Conservation (phyloP, 352 stramenopile genomes). For the Pythium aphanidermatum region DNA sequence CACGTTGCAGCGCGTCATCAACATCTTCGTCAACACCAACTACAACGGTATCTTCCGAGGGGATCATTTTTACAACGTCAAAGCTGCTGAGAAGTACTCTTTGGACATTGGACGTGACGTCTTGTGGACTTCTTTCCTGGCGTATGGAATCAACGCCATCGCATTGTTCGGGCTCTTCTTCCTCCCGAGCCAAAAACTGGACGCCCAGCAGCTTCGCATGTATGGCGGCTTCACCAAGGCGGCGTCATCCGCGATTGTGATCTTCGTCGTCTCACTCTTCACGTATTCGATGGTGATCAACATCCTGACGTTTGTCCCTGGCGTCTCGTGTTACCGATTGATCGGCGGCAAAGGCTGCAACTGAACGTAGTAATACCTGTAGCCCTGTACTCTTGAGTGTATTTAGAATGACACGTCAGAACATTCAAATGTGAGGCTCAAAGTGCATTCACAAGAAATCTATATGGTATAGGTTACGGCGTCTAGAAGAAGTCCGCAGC, state of each 20-base stretch:
- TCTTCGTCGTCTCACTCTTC: constrained; percentile 32
- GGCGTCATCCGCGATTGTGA: constrained; percentile 32
- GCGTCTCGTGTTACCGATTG: constrained; percentile 25
- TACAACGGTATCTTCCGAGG: constrained; percentile 14
- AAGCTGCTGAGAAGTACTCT: constrained; percentile 5
- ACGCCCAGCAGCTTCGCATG: constrained; percentile 51
- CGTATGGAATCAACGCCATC: constrained; percentile 24
- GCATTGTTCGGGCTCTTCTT: constrained; percentile 22
- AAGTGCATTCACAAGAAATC: too few relatives aligned
- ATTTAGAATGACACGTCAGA: too few relatives aligned
- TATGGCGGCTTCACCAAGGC: constrained; percentile 59
- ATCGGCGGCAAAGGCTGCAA: constrained; percentile 29
- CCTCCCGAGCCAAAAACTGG: constrained; percentile 48
- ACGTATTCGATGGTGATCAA: constrained; percentile 38
- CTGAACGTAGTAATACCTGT: not conserved
- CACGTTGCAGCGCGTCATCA: constrained; percentile 42
- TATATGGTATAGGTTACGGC: not conserved
- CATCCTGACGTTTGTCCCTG: constrained; percentile 33
- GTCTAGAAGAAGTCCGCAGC: constrained; percentile 69
- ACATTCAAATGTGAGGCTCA: too few relatives aligned
- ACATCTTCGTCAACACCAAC: constrained; percentile 19
- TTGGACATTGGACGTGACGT: constrained; percentile 13
- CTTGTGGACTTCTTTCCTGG: constrained; percentile 14
- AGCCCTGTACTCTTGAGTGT: too few relatives aligned
- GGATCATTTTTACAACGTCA: constrained; percentile 12